Evolutionary conservation across 148 eudicot genomes (phyloP).

Genomic region (Agrostemma githago): DNA sequence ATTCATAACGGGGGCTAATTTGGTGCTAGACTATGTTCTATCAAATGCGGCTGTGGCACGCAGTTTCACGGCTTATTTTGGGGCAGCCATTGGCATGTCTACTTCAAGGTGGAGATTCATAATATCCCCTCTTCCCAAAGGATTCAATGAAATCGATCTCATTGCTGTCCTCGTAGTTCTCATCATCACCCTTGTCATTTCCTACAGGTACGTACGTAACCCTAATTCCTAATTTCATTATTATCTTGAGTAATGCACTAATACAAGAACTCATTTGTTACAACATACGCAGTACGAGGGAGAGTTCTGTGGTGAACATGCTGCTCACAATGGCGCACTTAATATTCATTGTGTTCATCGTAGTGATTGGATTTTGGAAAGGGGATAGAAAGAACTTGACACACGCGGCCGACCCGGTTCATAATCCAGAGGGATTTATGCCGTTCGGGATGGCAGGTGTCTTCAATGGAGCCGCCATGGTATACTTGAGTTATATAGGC

Average conservation of each 20-base stretch:
- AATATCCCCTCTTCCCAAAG: conserved; percentile 52
- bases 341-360: conserved; percentile 65
- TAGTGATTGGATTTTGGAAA: conserved; percentile 63
- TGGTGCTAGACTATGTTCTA: conserved; percentile 69
- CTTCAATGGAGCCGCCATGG: conserved; percentile 84
- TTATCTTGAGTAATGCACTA: background rate
- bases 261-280: background rate
- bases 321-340: conserved; percentile 57
- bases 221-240: background rate
- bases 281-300: conserved; percentile 86
- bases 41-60: conserved; percentile 88
- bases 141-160: conserved; percentile 78
- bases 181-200: conserved; percentile 68
- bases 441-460: conserved; percentile 75
- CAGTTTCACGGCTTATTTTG: conserved; percentile 70
- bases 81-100: conserved; percentile 65
- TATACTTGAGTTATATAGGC: conserved; percentile 80
- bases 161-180: conserved; percentile 71
- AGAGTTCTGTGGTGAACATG: conserved; percentile 77
- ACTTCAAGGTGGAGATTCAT: conserved; percentile 53
- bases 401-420: conserved; percentile 43
- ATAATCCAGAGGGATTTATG: conserved; percentile 53
- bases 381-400: conserved; percentile 66
- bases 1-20: conserved; percentile 67
- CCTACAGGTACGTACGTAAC: conserved; percentile 59